Base-by-base conservation (phyloP, 306 rosid genomes). In the Sicyos edulis region DNA sequence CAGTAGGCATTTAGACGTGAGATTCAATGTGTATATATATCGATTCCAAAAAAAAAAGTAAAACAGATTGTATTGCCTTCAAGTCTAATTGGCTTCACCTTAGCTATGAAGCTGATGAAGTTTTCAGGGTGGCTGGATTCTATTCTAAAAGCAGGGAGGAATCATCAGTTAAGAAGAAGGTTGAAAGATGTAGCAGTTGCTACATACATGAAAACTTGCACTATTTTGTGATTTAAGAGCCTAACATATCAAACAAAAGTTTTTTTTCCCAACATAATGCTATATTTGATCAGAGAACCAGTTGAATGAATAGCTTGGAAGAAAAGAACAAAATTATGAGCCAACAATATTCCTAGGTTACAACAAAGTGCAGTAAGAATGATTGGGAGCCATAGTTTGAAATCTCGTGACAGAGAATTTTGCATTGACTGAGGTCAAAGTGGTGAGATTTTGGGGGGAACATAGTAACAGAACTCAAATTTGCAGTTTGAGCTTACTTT, bases 401-500 rank as follows among this genome's bases (percentile, higher is more conserved):
- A 63, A 63, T 19, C 22, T 16, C 70, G 54, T 65, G 71, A 42
- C 47, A 19, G 26, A 63, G n/a, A n/a, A 44, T 66, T 42, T 6
- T 66, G 55, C 26, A 11, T 45, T 66, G 54, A 44, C 54, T 11
- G 10, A 20, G 54, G 20, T 66, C 54, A 66, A 21, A 66, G 52
- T 21, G 71, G 34, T 44, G 37, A 12, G 34, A 6, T 67, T 45
- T 37, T 42, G 9, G 45, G 22, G 24, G 22, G 26, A 19, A 10
- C 42, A 32, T n/a, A 42, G 52, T 42, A 19, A 42, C 71, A 44
- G 10, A 17, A 42, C 19, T 47, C 13, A 45, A 47, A 6, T 65
- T 20, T 65, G 71, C 54, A 42, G 54, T 65, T 44, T 65, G 71
- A 20, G 44, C n/a, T 47, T 20, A 67, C 72, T 54, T 45, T 47